Evolutionary conservation across 805 yeast genomes (phyloP), one percentile per base, ranked within the genome.

Genomic region (Sugiyamaella marilandica): DNA sequence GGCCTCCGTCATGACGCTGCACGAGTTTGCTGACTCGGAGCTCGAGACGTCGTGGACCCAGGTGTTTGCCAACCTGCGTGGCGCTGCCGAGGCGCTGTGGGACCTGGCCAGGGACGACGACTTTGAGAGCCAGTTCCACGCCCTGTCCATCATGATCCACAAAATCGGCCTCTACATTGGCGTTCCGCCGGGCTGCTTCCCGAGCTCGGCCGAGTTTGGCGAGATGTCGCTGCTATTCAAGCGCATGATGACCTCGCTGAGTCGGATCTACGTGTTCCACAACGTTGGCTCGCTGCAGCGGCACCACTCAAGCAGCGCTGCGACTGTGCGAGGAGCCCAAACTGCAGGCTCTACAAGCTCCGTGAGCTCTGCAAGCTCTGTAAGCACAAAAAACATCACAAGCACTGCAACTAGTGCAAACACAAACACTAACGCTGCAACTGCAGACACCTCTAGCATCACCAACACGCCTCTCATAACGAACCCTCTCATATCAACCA

Each of bases 141-240:
- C 47, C 14, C 47, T 59, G 26, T 49, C 58, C 13, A 21, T 36
- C 13, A 31, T 45, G 5, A 43, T 55, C 21, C 62, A 57, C 31
- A 51, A 50, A 16, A 56, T 60, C 19, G 51, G 55, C 41, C 37
- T 55, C 13, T 49, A 52, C 36, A 54, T 59, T 2, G 64, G 64
- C 8, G 52, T 59, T 39, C 62, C 62, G 2, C 58, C 59, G 10
- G 62, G 62, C 9, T 45, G 62, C 2, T 46, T 50, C 32, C 62
- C 61, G 10, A 36, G 51, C 34, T 44, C 58, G n/a, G 14, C 45
- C 11, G 56, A 57, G 18, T 31, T 37, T 14, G 44, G 50, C 16
- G 60, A 50, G 21, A 35, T 59, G 10, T 50, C 59, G 7, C 47
- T 56, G 14, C 43, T 55, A 13, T 60, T 51, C 49, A 55, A 60